Evolutionary conservation across 148 eudicot species (phyloP), one percentile per base, ranked within the genome.

Genomic region (Chenopodium album): DNA sequence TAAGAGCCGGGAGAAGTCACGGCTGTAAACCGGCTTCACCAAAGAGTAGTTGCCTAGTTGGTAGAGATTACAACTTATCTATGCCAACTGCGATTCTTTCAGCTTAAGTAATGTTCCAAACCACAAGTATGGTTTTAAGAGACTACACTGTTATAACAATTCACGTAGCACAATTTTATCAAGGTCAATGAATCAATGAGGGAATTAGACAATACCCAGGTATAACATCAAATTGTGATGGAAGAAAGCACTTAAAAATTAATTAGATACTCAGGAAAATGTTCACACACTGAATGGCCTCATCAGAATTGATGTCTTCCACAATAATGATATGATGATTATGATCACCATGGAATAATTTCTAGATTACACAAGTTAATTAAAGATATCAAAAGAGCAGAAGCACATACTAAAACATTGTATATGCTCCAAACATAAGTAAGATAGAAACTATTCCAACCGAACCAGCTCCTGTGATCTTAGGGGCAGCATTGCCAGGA

Each of bases 391-490:
- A 41, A 41, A 12, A 71, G 29, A 44, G 44, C 23, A 37, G 8
- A 14, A 60, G 13, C 46, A 75, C 22, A 77, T 80, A 80, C 17
- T 76, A 70, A 10, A 69, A 26, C 52, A 80, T 4, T 44, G 52
- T 28, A 84, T 71, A 84, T 70, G 73, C 73, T 23, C 75, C 47
- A 46, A 79, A 75, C 59, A 76, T 26, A 16, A 76, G 48, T 59
- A 76, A 47, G 80, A 63, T 71, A 37, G 76, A 62, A 23, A 70
- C 67, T 47, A 79, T 75, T 76, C 79, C 73, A 28, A 76, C 23
- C 64, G 65, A 76, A 54, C 76, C 65, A 16, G 72, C 29, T 74
- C 75, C 52, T 1, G 79, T 9, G 70, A 46, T 68, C 66, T 73
- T 84, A 14, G 37, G 29, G 10, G 80, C 83, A 8, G 77, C 81